Evolutionary conservation across 2,329 filamentous ascomycete species (phyloP), one percentile per base, ranked within the genome.

Genomic region (Hirsutella rhossiliensis): DNA sequence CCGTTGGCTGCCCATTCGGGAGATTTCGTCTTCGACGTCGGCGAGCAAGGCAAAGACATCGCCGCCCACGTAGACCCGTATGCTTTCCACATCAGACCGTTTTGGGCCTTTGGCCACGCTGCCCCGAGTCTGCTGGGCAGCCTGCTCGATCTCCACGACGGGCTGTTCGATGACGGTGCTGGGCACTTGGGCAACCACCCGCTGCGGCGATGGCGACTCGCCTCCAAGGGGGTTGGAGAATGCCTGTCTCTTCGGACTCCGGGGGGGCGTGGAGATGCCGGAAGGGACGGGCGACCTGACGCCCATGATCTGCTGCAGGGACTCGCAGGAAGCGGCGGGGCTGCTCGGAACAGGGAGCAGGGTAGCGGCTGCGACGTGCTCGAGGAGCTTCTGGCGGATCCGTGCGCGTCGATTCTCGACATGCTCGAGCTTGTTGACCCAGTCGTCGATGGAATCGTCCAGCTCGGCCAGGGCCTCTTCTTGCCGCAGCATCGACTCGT

Each of bases 401-500:
- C 82, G 73, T 15, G 79, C 81, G 36, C 84, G 78, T 55, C 85
- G 73, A 57, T 88, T 87, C 61, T 90, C 85, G 11, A 84, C 82
- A 49, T 82, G 75, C 56, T 89, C 85, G n/a, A 89, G 73, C 64
- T 89, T 89, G 52, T 66, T 71, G 41, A 85, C 78, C 81, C 85
- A 89, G 57, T 87, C 83, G 54, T 89, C 85, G 49, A 90, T 89
- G 3, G 81, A 84, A 15, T 73, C 67, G 56, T 90, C 84, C 7
- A 90, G 73, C 59, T 88, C 84, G 1, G 80, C 77, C 11, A 90
- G 69, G 2, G 83, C 82, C 61, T 89, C 84, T 60, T 89, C 84
- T 58, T 89, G 84, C 64, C 83, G 85, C 37, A 89, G 69, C 59
- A 90, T 77, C 18, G 79, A 80, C 48, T 88, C 83, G 49, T 80